Base-by-base conservation (phyloP, 352 stramenopile species). In the Phytophthora nicotianae region DNA sequence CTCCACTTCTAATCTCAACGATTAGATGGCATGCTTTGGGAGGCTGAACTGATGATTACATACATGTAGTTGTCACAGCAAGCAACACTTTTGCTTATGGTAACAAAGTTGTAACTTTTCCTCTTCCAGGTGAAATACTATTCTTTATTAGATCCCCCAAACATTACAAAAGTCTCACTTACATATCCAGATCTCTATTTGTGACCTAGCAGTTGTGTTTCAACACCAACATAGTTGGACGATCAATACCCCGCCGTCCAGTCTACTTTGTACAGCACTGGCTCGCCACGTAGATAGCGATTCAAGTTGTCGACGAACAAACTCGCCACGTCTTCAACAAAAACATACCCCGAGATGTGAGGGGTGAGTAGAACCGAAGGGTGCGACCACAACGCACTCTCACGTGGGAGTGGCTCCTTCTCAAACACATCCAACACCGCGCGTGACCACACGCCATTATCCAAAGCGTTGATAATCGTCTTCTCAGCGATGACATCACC, bases 401-500 rank as follows among this genome's bases (percentile, higher is more conserved):
- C 35, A 9, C 53, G 37, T 5, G 71, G 65, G 16, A 87, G 71
- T 4, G 75, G 73, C 37, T 87, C 76, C 23, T 82, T 32, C 17
- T 83, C 74, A 45, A 84, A 77, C 24, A 87, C 77, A 38, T 90
- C 81, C 50, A 90, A 62, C 53, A 85, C 76, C n/a, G 75, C 75
- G 16, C 56, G 62, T 6, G 75, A 82, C 33, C 91, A 81, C 52
- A 81, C 79, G 2, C 70, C 42, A 4, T 73, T 65, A 54, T 93
- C 79, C 16, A 97, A 65, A 32, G 88, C 81, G 29, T 50, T 24
- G 26, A 96, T 24, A 24, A 97, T 70, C 11, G 67, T 72, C 16
- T 56, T 47, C 60, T 94, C 83, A 17, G 64, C 41, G 38, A 96
- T 76, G 14, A 97, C 70, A 61, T 96, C 88, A 13, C 91, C 91